phyloP scores from a whole-genome alignment of 768 basidiomycete genomes.

The Lentinula aciculospora region DNA sequence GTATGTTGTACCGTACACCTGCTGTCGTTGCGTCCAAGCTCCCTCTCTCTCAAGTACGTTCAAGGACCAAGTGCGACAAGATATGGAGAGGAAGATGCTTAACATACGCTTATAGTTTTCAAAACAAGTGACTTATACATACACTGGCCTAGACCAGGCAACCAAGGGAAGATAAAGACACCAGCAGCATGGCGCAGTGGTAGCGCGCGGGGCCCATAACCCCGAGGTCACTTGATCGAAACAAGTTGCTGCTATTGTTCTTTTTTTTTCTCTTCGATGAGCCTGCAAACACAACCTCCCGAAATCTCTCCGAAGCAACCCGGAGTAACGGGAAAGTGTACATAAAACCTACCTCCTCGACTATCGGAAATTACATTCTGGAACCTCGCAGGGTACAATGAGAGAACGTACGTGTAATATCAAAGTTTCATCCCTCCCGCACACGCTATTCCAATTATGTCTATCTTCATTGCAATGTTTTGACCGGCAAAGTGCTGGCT shows the following conservation, averaged over 20 bases:
- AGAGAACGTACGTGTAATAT: not conserved
- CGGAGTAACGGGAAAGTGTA: not conserved
- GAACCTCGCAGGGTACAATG: not conserved
- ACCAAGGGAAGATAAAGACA: no score
- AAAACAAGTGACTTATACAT: no score
- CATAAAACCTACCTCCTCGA: not conserved
- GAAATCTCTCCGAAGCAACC: not conserved
- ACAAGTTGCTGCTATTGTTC: constrained; percentile 50
- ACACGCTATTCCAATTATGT: not conserved
- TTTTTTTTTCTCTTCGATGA: no score
- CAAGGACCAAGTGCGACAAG: not conserved
- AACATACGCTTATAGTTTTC: not conserved
- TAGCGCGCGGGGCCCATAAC: constrained; percentile 58
- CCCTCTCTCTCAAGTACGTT: not conserved
- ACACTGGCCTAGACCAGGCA: no score
- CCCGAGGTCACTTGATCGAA: constrained; percentile 63
- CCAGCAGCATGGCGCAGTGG: constrained; percentile 55
- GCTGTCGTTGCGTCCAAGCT: not conserved
- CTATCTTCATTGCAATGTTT: not conserved
- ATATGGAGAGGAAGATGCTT: not conserved
- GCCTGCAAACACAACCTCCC: no score
- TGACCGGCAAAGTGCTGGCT: no score
- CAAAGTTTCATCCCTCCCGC: not conserved
- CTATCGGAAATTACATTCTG: not conserved
- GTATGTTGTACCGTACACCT: not conserved